These are phyloP conservation scores for Chalciporus chontae DNA, from an alignment of 768 basidiomycete species.

Conservation along the genomic window DNA sequence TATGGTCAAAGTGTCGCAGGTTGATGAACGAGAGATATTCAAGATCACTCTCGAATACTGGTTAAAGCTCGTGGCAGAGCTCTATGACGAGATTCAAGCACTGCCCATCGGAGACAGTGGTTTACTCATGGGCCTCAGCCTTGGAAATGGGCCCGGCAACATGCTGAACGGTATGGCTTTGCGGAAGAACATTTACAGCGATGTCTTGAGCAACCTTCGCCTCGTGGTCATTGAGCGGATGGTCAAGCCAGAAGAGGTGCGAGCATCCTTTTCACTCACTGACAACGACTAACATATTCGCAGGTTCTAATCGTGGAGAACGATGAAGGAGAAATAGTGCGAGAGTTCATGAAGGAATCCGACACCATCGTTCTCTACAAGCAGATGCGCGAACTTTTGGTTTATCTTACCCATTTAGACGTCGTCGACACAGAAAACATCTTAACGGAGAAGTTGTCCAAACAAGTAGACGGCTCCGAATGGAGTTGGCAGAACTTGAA, in stretches of 20 bases:
- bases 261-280: slow-evolving; percentile 15
- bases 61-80: slow-evolving; percentile 90
- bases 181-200: slow-evolving; percentile 92
- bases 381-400: slow-evolving; percentile 95
- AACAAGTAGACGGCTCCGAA: slow-evolving; percentile 95
- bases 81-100: slow-evolving; percentile 96
- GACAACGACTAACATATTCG: slow-evolving; percentile 6
- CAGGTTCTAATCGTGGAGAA: slow-evolving; percentile 98
- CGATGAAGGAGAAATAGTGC: slow-evolving; percentile 98
- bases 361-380: slow-evolving; percentile 99
- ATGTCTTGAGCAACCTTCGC: slow-evolving; percentile 90
- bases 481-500: slow-evolving; percentile 99
- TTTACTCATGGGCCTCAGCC: slow-evolving; percentile 83
- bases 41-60: slow-evolving; percentile 99
- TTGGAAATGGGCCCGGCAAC: slow-evolving; percentile 60
- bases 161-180: slow-evolving; percentile 76
- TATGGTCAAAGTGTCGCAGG: slow-evolving; percentile 97
- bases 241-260: slow-evolving; percentile 98
- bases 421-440: slow-evolving; percentile 95
- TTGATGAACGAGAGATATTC: slow-evolving; percentile 98
- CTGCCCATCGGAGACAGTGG: slow-evolving; percentile 85
- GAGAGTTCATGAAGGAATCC: slow-evolving; percentile 98
- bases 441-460: slow-evolving; percentile 93
- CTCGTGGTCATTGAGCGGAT: slow-evolving; percentile 97
- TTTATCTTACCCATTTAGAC: slow-evolving; percentile 97